Evolutionary conservation across 768 basidiomycete genomes (phyloP), one percentile per base, ranked within the genome.

Genomic region (Gloeostereum incarnatum): DNA sequence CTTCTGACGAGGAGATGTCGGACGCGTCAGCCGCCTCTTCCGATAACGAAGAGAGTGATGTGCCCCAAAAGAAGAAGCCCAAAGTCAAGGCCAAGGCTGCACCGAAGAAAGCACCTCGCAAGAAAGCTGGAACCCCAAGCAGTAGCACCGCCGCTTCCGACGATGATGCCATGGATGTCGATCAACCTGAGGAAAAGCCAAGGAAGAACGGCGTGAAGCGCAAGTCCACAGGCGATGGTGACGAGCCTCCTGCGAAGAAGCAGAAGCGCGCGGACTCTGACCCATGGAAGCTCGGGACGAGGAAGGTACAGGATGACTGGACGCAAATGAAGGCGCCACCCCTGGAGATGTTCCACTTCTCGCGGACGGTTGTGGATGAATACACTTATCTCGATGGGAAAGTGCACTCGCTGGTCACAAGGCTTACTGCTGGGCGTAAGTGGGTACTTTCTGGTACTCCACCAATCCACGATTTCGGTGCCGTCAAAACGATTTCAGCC

Each of bases 371-470:
- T 36, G 79, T 94, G 29, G 93, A 96, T 59, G 92, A 97, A 54
- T 97, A 93, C 57, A 93, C 91, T 1, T 96, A 97, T 51, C 69
- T 93, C 17, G 78, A 81, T 18, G 88, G 85, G 38, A 80, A 84
- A 49, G 69, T 80, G 5, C 82, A 86, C 44, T 69, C 86, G 2
- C 68, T 91, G 49, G 71, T 94, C 25, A 88, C 86, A 2, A 73
- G 71, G 34, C 59, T 93, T 16, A 75, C 77, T 8, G 81, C 87
- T 0, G 78, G 82, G 35, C 72, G 87, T 31, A 83, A 81, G 39
- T 97, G 93, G 93, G 88, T 97, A 5, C 69, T 97, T n/a, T 97
- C 93, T 2, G 93, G 93, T 9, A 97, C 93, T 17, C 93, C 93
- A 6, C 92, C 92, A 0, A 81, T 90, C 38, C 81, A 85, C 41